These are phyloP conservation scores for Pseudogymnoascus verrucosus DNA, from an alignment of 2,329 filamentous ascomycete species.

Conservation along the genomic window DNA sequence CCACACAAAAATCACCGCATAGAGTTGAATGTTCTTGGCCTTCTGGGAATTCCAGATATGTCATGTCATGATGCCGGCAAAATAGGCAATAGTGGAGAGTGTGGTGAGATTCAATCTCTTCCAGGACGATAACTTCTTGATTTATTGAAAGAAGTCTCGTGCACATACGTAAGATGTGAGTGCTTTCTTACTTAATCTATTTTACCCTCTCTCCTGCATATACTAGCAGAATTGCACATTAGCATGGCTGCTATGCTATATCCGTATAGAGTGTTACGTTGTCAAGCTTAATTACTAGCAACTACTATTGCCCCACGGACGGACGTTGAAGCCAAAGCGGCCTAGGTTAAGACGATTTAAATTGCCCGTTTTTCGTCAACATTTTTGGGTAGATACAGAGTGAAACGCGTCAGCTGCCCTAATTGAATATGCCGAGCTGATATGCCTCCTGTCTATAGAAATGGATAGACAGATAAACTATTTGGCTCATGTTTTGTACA, in stretches of 20 bases:
- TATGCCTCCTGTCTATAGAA: neutral
- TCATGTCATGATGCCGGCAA: neutral
- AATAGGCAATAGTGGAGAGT: neutral
- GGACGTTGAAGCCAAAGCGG: neutral
- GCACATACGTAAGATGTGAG: neutral
- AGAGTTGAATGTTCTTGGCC: neutral
- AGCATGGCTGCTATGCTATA: neutral
- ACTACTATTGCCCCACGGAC: neutral
- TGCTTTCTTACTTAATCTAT: neutral
- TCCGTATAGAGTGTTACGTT: neutral
- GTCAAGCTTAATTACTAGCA: neutral
- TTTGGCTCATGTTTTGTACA: neutral
- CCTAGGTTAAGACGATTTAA: neutral
- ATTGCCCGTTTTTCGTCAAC: neutral
- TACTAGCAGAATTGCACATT: constrained; percentile 4
- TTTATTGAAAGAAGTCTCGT: neutral
- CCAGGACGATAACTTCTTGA: neutral
- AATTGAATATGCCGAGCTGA: neutral
- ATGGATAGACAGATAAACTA: neutral
- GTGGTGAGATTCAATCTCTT: neutral
- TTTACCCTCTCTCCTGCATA: neutral
- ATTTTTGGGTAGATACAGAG: neutral
- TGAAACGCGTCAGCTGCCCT: neutral
- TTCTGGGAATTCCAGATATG: neutral
- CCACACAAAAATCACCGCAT: neutral